Base-by-base conservation (phyloP, 306 rosid species). In the Leucaena leucocephala region DNA sequence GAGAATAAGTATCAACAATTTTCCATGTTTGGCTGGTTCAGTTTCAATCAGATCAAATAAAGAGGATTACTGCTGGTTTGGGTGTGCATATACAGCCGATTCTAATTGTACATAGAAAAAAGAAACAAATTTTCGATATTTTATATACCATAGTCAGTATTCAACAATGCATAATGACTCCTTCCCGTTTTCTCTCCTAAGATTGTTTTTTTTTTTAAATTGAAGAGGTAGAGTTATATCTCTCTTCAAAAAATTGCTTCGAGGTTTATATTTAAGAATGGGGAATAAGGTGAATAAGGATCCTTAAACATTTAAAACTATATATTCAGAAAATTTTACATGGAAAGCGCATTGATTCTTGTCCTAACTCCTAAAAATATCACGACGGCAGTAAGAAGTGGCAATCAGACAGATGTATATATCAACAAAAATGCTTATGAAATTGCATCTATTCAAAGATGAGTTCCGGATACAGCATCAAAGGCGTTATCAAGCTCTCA, bases 31-130 rank as follows among this genome's bases (percentile, higher is more conserved):
- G 66, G 68, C 77, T 63, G 83, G 71, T 75, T 81, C 68, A 68
- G 78, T 81, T 78, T 71, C 44, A 55, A 76, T 72, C 74, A 61
- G 70, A 73, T 78, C 84, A 61, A 89, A 89, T 87, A 89, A 91
- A 86, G 82, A 49, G 62, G 61, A 83, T 52, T 69, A 44, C 69
- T 50, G 66, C 6, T 76, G 77, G 76, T 74, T 82, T 87, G 81
- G 27, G 82, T 80, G 84, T 86, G 87, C 57, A 34, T 69, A 76
- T 36, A 38, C 71, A 68, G 55, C 54, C 52, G 0, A 43, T 68
- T 68, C 54, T 68, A 19, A 43, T 14, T 68, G 38, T 21, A 43
- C 3, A 2, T n/a, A 4, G 16, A 42, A 14, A 42, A 42, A 67
- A 5, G 72, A 67, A 40, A 40, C 17, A 67, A 42, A 38, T 68